Base-by-base conservation (phyloP, 129 eudicot species). In the Flaveria ramosissima region DNA sequence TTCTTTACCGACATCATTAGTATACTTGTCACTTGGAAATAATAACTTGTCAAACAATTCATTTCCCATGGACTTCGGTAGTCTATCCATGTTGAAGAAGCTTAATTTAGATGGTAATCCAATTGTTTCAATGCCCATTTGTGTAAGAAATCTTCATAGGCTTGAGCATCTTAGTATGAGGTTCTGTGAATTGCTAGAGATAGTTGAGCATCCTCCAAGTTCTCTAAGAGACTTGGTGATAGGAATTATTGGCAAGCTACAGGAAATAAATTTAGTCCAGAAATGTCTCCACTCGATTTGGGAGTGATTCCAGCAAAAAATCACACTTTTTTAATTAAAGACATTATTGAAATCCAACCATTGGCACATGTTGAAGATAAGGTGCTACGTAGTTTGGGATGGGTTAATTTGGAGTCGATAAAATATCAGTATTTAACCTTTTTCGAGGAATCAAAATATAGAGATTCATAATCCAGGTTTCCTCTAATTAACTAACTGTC, bases 61-160 rank as follows among this genome's bases (percentile, higher is more conserved):
- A 10, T 74, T 52, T 74, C 77, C 77, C 45, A 73, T 73, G 69
- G 68, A 21, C 50, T 8, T 60, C 0, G 61, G 71, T 47, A 47
- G 53, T 15, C n/a, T 47, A 47, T 47, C 52, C 53, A 47, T 47
- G 53, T 47, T 47, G 52, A 13, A 75, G 20, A 7, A 4, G 32
- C 48, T 75, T 11, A 8, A 0, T 47, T 75, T 75, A 47, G 79
- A 63, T 75, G 72, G 62, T 2, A 63, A 75, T 24, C 62, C 70
- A 0, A 48, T 75, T 17, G 9, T 75, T n/a, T 27, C 48, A 27
- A 0, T 75, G 30, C 79, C 79, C 13, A 27, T 20, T 63, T 62
- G 79, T 24, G 63, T 75, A 23, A 62, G 71, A 75, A 75, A n/a
- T 62, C 72, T 75, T 75, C 79, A 32, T 1, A 63, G 46, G 27